Percentiles rank a stretch among this genome's conserved stretches.
These are phyloP conservation scores for Lupinus albus DNA, from an alignment of 306 rosid genomes.

Conservation along the genomic window DNA sequence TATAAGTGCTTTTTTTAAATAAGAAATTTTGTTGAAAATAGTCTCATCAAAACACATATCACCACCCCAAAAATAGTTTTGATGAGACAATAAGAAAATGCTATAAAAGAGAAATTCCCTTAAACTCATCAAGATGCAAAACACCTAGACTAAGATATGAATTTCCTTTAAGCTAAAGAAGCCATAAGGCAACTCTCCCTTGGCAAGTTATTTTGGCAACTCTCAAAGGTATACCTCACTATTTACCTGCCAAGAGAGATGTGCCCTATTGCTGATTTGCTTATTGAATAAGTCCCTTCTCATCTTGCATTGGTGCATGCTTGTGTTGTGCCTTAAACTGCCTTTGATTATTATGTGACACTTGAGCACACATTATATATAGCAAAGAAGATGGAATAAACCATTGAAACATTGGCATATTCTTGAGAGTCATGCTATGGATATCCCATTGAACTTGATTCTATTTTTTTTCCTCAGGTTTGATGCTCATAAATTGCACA, in stretches of 20 bases:
- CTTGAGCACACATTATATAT: constrained; percentile 3
- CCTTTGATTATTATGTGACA: constrained; percentile 20
- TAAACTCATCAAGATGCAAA: neutral
- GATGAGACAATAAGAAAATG: neutral
- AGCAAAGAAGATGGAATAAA: constrained; percentile 37
- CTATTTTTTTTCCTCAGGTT: constrained; percentile 20
- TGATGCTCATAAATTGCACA: constrained; percentile 32
- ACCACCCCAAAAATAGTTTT: no score
- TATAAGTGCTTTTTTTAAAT: no score
- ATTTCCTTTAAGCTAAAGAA: constrained; percentile 49
- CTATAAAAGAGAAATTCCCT: neutral
- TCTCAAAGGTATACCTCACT: no score
- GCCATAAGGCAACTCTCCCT: constrained; percentile 65
- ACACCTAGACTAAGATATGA: constrained; percentile 5
- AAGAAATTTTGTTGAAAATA: no score
- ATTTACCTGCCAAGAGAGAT: constrained; percentile 52
- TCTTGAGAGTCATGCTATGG: constrained; percentile 40
- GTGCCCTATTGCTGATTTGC: constrained; percentile 52
- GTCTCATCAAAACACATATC: no score
- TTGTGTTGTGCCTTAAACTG: constrained; percentile 3
- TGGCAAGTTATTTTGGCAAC: constrained; percentile 45
- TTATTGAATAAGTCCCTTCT: constrained; percentile 1
- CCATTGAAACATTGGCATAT: constrained; percentile 40
- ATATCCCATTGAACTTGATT: constrained; percentile 20
- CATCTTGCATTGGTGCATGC: neutral